Percentiles rank a stretch among this genome's conserved stretches.
These are phyloP conservation scores for Pichia scutulata DNA, from an alignment of 805 yeast genomes.

Conservation along the genomic window DNA sequence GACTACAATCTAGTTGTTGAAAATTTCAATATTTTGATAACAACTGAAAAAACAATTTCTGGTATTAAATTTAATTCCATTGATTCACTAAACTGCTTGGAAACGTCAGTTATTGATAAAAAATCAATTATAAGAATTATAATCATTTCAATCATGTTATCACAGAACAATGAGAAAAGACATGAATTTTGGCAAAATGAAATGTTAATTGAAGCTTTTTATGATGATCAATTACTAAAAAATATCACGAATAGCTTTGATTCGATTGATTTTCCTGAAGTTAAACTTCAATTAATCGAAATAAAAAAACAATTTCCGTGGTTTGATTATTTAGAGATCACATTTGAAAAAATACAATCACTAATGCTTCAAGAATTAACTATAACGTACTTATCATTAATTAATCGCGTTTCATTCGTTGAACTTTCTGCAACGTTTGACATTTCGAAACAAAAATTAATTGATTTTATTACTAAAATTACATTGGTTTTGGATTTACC, in stretches of 20 bases:
- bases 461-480: slow-evolving; percentile 5
- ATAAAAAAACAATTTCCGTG: slow-evolving; percentile 1
- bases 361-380: slow-evolving; percentile 26
- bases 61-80: not conserved
- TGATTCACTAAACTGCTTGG: slow-evolving; percentile 6
- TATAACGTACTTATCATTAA: slow-evolving; percentile 27
- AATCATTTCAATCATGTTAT: slow-evolving; percentile 17
- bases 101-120: slow-evolving; percentile 13
- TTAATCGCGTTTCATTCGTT: slow-evolving; percentile 3
- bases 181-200: slow-evolving; percentile 10
- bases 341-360: not conserved
- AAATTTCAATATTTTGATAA: not conserved
- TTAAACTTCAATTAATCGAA: not conserved
- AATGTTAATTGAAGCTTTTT: slow-evolving; percentile 15
- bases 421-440: not conserved
- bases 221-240: slow-evolving; percentile 17
- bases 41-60: not conserved
- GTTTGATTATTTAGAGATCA: not conserved
- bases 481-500: slow-evolving; percentile 20
- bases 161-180: slow-evolving; percentile 10
- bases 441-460: not conserved
- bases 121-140: slow-evolving; percentile 16
- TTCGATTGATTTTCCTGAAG: not conserved
- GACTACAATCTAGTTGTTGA: slow-evolving; percentile 19
- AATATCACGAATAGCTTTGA: slow-evolving; percentile 18